Base-by-base conservation (phyloP, 768 basidiomycete genomes). In the Phaeotremella fagi region DNA sequence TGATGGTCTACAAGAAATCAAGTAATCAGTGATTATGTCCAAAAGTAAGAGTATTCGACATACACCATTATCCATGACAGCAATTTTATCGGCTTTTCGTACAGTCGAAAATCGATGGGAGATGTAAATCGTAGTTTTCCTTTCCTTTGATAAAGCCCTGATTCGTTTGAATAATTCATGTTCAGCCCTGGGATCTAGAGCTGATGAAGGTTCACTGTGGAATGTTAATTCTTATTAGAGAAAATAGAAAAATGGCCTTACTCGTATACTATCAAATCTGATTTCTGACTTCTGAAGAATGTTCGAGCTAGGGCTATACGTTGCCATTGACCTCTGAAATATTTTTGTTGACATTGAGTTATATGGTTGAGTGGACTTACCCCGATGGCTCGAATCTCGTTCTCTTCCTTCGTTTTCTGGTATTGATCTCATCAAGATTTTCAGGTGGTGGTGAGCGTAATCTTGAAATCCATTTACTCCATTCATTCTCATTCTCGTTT, bases 261-360 rank as follows among this genome's bases (percentile, higher is more conserved):
- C 63, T 92, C 90, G 66, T 91, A 86, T 36, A 91, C 74, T 27
- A 91, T 77, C 14, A 91, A 75, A 73, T 90, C 87, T 82, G 86
- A 66, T 81, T 82, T 64, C 78, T 80, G 44, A n/a, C 86, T 85
- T 55, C 88, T 79, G 85, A 90, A 88, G 65, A 91, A 90, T 15
- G 88, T 86, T 44, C 90, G 81, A 43, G 88, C 86, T 45, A 91
- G 80, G 16, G 90, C 88, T 52, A 92, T 81, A 61, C 63, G 50
- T 44, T 67, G 68, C 68, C 68, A 70, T 47, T 91, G 88, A 63
- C 89, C 89, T 36, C 88, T 88, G 12, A 86, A 89, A 47, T 9
- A 9, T 9, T 12, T 20, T 22, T 6, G 20, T 41, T 41, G 22
- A 14, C 38, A 9, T 12, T 7, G 12, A 6, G 38, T 20, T 6